Conservation (phyloP, 2,329 filamentous ascomycete genomes). For the Apiospora marii region DNA sequence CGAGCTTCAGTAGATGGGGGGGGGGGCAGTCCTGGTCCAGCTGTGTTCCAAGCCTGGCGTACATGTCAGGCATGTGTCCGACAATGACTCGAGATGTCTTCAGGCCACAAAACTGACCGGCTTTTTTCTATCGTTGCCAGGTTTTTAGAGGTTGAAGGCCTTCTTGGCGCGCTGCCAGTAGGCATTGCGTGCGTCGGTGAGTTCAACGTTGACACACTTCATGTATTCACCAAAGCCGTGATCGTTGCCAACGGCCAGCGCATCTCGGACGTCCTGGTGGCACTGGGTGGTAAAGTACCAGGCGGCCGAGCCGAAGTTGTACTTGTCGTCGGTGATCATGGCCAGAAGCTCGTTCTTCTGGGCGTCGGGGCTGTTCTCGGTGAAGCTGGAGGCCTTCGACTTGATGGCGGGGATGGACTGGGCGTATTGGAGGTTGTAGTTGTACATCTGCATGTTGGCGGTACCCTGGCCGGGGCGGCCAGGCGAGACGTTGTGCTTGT, state of each 20-base stretch:
- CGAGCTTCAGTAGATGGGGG: not conserved
- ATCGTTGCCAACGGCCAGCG: constrained; percentile 48
- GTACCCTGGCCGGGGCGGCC: constrained; percentile 76
- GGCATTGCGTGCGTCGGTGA: constrained; percentile 43
- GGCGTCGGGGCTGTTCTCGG: constrained; percentile 35
- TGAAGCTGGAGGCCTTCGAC: constrained; percentile 41
- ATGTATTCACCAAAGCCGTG: constrained; percentile 55
- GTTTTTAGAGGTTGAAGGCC: constrained; percentile 50
- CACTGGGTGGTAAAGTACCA: constrained; percentile 62
- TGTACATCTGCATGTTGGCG: constrained; percentile 59
- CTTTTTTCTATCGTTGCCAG: not conserved
- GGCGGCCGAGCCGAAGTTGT: constrained; percentile 61
- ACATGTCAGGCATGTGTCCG: not conserved
- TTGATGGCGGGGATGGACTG: constrained; percentile 49
- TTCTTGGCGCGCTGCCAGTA: constrained; percentile 57
- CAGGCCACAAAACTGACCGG: not conserved
- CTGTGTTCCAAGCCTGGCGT: not conserved
- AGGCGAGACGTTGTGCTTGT: constrained; percentile 70
- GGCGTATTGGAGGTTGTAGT: constrained; percentile 58
- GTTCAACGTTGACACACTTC: constrained; percentile 52
- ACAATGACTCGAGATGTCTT: not conserved
- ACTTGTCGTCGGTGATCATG: constrained; percentile 55
- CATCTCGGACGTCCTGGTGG: constrained; percentile 27
- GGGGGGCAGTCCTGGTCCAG: not conserved
- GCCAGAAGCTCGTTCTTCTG: constrained; percentile 51